Percentiles rank a stretch among this genome's conserved stretches.
Conservation (phyloP, 208 protist genomes). For the Leishmania martiniquensis region DNA sequence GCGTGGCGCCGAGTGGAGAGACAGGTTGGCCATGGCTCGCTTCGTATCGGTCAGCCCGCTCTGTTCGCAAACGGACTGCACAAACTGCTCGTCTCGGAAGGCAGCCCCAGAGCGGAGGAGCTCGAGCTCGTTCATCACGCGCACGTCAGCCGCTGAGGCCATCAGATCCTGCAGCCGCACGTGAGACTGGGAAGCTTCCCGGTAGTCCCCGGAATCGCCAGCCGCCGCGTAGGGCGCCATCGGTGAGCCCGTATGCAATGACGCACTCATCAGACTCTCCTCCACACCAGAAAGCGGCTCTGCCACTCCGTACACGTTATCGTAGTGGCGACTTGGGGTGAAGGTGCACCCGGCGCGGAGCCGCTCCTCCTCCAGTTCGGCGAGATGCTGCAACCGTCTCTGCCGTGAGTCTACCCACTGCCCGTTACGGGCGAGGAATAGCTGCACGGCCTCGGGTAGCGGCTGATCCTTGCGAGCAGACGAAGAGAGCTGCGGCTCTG, state of each 20-base stretch:
- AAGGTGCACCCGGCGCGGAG: conserved; percentile 33
- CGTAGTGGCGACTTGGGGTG: conserved; percentile 24
- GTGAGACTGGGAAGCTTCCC: conserved; percentile 13
- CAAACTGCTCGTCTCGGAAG: conserved; percentile 40
- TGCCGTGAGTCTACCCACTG: conserved; percentile 44
- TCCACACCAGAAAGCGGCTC: background rate
- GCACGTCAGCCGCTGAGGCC: conserved; percentile 56
- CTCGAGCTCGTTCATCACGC: conserved; percentile 73
- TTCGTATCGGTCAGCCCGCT: conserved; percentile 13
- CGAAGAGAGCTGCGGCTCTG: background rate
- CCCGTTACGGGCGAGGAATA: conserved; percentile 44
- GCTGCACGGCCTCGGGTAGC: conserved; percentile 19
- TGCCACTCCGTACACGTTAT: background rate
- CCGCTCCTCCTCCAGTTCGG: conserved; percentile 25
- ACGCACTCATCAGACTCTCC: background rate
- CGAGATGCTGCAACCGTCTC: conserved; percentile 22
- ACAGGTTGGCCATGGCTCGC: conserved; percentile 35
- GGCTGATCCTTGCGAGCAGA: background rate
- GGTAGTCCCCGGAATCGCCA: background rate
- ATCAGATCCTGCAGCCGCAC: conserved; percentile 38
- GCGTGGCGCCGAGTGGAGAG: conserved; percentile 31
- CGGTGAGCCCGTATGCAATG: background rate
- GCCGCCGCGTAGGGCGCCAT: background rate
- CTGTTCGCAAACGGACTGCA: conserved; percentile 26
- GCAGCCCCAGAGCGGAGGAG: conserved; percentile 53